These are phyloP conservation scores for Oryza brachyantha DNA, from an alignment of 176 grass and related monocot species.

Conservation along the genomic window DNA sequence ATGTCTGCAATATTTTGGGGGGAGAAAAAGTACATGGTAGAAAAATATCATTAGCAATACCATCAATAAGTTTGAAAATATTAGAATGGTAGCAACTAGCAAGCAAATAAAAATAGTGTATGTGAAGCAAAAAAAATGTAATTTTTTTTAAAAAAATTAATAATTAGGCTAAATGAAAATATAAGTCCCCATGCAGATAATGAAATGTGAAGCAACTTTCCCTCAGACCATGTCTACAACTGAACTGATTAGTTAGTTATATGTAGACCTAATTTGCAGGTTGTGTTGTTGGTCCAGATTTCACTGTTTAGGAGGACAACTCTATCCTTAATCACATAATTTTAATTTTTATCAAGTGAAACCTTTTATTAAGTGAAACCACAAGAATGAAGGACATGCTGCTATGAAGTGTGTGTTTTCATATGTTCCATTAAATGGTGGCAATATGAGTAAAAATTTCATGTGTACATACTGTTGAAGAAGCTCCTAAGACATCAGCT, in stretches of 20 bases:
- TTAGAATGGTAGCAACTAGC: background rate
- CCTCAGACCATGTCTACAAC: background rate
- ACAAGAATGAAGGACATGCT: background rate
- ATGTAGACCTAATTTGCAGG: background rate
- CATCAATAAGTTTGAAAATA: background rate
- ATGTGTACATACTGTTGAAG: slow-evolving; percentile 37
- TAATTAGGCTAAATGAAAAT: background rate
- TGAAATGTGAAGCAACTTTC: slow-evolving; percentile 1
- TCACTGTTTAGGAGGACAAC: background rate
- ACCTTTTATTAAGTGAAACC: background rate
- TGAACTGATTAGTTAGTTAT: background rate
- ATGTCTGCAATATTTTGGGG: slow-evolving; percentile 29
- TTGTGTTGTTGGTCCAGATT: background rate
- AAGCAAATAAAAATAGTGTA: background rate
- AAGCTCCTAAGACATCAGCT: slow-evolving; percentile 48
- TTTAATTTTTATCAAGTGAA: too few relatives aligned
- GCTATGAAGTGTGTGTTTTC: background rate
- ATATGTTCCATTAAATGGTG: slow-evolving; percentile 11
- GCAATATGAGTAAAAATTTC: background rate
- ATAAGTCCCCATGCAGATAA: background rate
- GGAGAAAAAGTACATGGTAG: background rate
- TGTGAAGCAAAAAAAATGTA: background rate
- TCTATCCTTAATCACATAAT: background rate
- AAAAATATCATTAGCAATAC: background rate
- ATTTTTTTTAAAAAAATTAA: background rate